A percentile compares a stretch with the other conserved stretches of the same genome.
These are phyloP conservation scores for Limnanthes douglasii DNA, from an alignment of 345 rosid species.

Conservation along the genomic window DNA sequence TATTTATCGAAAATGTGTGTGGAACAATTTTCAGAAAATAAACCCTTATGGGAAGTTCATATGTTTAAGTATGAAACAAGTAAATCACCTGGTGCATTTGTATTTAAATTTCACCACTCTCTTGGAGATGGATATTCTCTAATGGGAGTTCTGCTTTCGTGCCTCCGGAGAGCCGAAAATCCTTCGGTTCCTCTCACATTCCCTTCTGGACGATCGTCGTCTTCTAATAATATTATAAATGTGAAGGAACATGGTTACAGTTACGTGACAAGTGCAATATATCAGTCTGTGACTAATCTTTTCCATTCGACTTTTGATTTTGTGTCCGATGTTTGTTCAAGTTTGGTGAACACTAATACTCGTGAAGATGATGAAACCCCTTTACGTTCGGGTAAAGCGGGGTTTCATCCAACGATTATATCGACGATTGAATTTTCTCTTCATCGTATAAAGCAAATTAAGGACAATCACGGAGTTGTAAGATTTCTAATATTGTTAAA, in stretches of 20 bases:
- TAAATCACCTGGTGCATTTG: conserved; percentile 10
- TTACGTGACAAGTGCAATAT: too few relatives aligned
- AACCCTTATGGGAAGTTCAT: conserved; percentile 40
- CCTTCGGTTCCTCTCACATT: conserved; percentile 29
- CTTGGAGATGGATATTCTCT: conserved; percentile 42
- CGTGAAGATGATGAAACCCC: conserved; percentile 20
- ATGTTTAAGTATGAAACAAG: conserved; percentile 23
- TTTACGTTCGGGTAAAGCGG: conserved; percentile 16
- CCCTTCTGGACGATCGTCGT: too few relatives aligned
- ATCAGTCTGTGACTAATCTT: background rate
- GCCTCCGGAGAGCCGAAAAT: conserved; percentile 29
- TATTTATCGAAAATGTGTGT: conserved; percentile 18
- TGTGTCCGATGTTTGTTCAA: conserved; percentile 16
- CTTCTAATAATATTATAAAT: too few relatives aligned
- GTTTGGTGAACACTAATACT: conserved; percentile 21
- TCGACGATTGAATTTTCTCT: conserved; percentile 22
- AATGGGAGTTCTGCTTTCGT: conserved; percentile 40
- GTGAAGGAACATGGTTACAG: too few relatives aligned
- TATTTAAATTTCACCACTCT: conserved; percentile 42
- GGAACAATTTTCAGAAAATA: conserved; percentile 14
- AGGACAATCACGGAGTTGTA: conserved; percentile 21
- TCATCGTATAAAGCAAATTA: conserved; percentile 20
- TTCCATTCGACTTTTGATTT: conserved; percentile 11
- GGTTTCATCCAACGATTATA: conserved; percentile 13
- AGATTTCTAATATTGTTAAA: too few relatives aligned